Evolutionary conservation across 2,329 filamentous ascomycete species (phyloP), one percentile per base, ranked within the genome.

Genomic region (Stachybotrys elegans): DNA sequence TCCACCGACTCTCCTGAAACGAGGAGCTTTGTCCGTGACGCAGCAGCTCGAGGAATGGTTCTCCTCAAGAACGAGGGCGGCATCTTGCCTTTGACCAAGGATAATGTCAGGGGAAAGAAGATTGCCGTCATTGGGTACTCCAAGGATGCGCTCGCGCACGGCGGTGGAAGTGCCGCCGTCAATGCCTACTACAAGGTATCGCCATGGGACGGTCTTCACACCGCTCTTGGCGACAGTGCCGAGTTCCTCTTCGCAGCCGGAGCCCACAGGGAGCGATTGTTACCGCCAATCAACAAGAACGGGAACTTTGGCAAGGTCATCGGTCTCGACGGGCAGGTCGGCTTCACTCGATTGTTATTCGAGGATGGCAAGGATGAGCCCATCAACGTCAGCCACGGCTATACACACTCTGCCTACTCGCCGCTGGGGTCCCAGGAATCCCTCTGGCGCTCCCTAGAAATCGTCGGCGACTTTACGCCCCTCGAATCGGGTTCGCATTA

Each of bases 51-150:
- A 45, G 78, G 78, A 0, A 76, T 83, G 11, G 79, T 84, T 1
- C 69, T 85, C 11, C 63, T 85, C 31, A 84, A 84, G 62, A 86
- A 86, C 46, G 68, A 81, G 17, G 68, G 71, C 22, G 60, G 63
- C 11, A 61, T 78, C 3, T 65, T 86, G 2, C 82, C 82, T 0
- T 54, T 79, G 5, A 68, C 47, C 1, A 55, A 48, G 7, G 45
- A 49, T 4, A 49, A 50, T 2, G 40, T 51, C 2, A 43, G 45
- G 7, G 51, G 47, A 13, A 61, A 61, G 43, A 60, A 50, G 11
- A 48, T 58, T 21, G 58, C 58, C 2, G 44, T 66, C 0, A 51
- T 66, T 9, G 63, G 63, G 1, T 60, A 63, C 35, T 46, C 58
- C 7, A 62, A 58, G 38, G 50, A 56, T n/a, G 55, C 60, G 0